Evolutionary conservation across 179 eudicot genomes (phyloP), one percentile per base, ranked within the genome.

Genomic region (Monotropa hypopitys): DNA sequence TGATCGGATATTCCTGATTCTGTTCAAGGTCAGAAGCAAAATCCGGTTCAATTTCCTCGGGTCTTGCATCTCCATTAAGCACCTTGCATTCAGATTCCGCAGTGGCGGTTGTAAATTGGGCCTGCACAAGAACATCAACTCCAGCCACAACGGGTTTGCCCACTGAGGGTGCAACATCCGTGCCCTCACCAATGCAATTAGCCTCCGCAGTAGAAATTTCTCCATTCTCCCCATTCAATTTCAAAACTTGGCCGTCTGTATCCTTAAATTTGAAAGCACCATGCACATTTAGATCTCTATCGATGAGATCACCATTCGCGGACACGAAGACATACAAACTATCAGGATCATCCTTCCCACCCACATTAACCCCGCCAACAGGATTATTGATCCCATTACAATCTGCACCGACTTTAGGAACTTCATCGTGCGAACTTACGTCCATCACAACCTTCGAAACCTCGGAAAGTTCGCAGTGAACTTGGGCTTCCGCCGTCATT

Each of bases 401-500:
- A 42, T 33, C 69, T 26, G 43, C 87, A 77, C 80, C 83, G 72
- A 76, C 80, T 59, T 57, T 76, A 38, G 78, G 78, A 79, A 76
- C 78, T 85, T 87, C 88, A 79, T 87, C 86, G 69, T 77, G 80
- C 49, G 88, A 83, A 77, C 82, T 84, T 88, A 78, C 57, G 71
- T 84, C 86, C 74, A 74, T 79, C 78, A 72, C 86, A 13, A 23
- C 83, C 68, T 70, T 79, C 78, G 72, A 84, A 9, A 23, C 82
- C 68, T 70, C 83, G 70, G 73, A 72, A 32, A 67, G 77, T 68
- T 72, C 84, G 71, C 70, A 43, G 23, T 75, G 72, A 79, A 61
- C 84, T 12, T 57, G 88, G 4, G 82, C 78, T 66, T 82, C 95
- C 59, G 84, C 88, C 82, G 87, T 81, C 88, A 89, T 88, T 79